Evolutionary conservation across 441 rosid species (phyloP), one percentile per base, ranked within the genome.

Genomic region (Gossypium schwendimanii): DNA sequence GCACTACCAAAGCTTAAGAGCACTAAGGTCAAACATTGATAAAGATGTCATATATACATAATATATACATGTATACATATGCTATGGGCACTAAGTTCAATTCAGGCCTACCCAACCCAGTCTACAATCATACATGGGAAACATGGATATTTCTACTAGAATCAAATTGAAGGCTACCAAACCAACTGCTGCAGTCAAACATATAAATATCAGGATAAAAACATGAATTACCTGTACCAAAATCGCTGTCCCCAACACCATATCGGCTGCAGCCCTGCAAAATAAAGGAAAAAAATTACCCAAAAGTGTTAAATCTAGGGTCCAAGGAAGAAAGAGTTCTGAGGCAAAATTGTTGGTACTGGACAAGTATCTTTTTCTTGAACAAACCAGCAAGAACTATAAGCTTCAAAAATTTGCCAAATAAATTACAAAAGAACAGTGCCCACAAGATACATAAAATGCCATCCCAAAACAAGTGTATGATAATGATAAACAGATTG

Each of bases 201-300:
- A 31, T 63, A 60, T 23, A 10, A 52, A 14, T 28, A 68, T 11
- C 28, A 20, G 26, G 21, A 54, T 24, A 45, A 64, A 41, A 12
- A 49, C 45, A 59, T 26, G 7, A 54, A 73, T 72, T 91, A 92
- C 98, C 97, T 75, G 88, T 73, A 71, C 90, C 89, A 79, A 84
- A 84, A 80, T 82, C 83, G 44, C 62, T 82, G 79, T 92, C 94
- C 59, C 86, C 83, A 9, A 78, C 80, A 71, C 81, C 83, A 67
- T 86, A 91, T 58, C 86, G 88, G 84, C 93, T 85, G 81, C 97
- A 96, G 78, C 97, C 97, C 98, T 96, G 90, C 81, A 80, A 71
- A 77, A 74, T 64, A 49, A 71, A 76, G 17, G 76, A 66, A 73
- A 73, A 47, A 11, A 9, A 18, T 68, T 73, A 4, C 9, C 2